These are phyloP conservation scores for Avicennia marina DNA, from an alignment of 257 asterid genomes.

Conservation along the genomic window DNA sequence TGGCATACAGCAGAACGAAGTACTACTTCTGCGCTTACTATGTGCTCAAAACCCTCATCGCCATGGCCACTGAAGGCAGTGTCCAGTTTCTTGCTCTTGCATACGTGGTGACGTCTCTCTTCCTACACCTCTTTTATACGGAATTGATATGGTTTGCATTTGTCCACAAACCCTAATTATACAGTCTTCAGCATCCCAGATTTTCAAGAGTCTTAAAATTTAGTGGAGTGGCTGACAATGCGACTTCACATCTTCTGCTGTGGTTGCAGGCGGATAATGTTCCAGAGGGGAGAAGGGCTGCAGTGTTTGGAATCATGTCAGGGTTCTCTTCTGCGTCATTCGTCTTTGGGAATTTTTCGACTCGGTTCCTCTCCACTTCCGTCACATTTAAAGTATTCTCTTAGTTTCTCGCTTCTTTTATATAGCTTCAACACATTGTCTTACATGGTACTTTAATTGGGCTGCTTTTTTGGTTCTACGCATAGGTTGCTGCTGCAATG, in stretches of 20 bases:
- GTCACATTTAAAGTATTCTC: slow-evolving; percentile 63
- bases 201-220: too few relatives aligned
- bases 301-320: slow-evolving; percentile 71
- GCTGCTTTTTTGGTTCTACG: not conserved
- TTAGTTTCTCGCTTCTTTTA: not conserved
- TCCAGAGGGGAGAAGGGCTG: slow-evolving; percentile 63
- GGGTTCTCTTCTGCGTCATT: slow-evolving; percentile 77
- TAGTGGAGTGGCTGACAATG: not conserved
- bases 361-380: slow-evolving; percentile 73
- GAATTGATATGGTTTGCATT: too few relatives aligned
- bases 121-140: too few relatives aligned
- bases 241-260: not conserved
- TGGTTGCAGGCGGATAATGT: slow-evolving; percentile 79
- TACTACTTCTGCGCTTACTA: slow-evolving; percentile 64
- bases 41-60: slow-evolving; percentile 51
- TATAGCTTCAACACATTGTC: not conserved
- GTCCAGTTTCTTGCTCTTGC: slow-evolving; percentile 84
- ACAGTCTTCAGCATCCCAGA: too few relatives aligned
- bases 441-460: not conserved
- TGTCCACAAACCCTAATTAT: too few relatives aligned
- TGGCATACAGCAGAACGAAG: slow-evolving; percentile 67
- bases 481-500: slow-evolving; percentile 76
- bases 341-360: slow-evolving; percentile 78
- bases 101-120: slow-evolving; percentile 81
- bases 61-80: slow-evolving; percentile 81